A percentile compares a stretch with the other conserved stretches of the same genome.
Conservation (phyloP, 2,329 filamentous ascomycete species). For the Ambrosiella cleistominuta region DNA sequence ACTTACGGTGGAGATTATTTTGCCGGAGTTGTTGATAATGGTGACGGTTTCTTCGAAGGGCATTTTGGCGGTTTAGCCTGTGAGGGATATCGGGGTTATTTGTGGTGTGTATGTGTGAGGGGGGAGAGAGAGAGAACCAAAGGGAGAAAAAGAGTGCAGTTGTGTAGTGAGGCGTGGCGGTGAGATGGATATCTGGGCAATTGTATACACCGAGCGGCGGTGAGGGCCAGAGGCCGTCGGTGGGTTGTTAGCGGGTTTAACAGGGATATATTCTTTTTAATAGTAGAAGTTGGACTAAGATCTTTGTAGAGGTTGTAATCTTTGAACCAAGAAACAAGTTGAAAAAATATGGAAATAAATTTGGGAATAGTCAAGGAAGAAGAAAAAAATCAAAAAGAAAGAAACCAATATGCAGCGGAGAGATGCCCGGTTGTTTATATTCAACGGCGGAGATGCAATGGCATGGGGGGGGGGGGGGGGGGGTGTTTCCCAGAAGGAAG, state of each 20-base stretch:
- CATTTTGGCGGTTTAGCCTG: conserved; percentile 18
- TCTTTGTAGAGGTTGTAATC: too few species aligned
- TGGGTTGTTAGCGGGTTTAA: neutral
- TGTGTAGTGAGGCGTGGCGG: neutral
- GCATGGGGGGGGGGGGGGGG: neutral
- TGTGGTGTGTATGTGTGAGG: neutral
- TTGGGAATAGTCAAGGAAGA: neutral
- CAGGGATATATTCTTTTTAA: too few species aligned
- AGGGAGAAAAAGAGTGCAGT: neutral
- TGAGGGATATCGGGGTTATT: neutral
- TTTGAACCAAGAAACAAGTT: too few species aligned
- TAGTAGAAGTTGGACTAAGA: too few species aligned
- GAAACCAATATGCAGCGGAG: neutral
- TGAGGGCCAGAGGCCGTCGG: neutral
- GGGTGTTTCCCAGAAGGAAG: neutral
- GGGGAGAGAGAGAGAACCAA: neutral
- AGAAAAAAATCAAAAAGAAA: neutral
- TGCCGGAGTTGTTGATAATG: conserved; percentile 78
- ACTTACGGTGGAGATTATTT: conserved; percentile 72
- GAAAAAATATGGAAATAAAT: neutral
- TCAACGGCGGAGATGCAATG: neutral
- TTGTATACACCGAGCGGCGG: neutral
- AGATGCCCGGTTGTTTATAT: conserved; percentile 9
- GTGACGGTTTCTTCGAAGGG: conserved; percentile 55
- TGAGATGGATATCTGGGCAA: neutral